Evolutionary conservation across 306 rosid species (phyloP).

Genomic region (Dicorynia guianensis): DNA sequence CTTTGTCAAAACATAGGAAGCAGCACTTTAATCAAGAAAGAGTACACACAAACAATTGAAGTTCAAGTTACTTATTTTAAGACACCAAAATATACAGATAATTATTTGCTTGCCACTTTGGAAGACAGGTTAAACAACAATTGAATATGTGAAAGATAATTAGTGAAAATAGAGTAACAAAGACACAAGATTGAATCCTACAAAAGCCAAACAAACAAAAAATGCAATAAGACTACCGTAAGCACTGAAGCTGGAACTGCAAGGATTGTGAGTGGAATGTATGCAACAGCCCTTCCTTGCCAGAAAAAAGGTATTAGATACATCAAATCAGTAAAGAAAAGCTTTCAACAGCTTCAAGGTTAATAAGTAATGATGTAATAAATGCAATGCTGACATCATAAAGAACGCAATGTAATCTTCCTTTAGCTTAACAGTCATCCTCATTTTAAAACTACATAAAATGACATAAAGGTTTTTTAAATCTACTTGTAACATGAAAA

Average conservation of each 20-base stretch:
- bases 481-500: background rate
- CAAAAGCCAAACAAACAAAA: background rate
- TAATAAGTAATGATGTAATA: background rate
- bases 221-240: conserved; percentile 47
- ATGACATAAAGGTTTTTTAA: background rate
- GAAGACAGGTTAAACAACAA: background rate
- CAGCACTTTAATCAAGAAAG: background rate
- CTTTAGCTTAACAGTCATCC: background rate
- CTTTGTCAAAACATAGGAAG: no score
- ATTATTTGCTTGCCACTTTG: conserved; percentile 8
- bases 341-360: background rate
- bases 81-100: conserved; percentile 3
- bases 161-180: background rate
- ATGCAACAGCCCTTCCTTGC: conserved; percentile 60
- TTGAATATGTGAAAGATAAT: background rate
- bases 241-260: conserved; percentile 69
- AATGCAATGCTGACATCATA: conserved; percentile 7
- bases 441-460: background rate
- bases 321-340: background rate
- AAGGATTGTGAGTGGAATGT: conserved; percentile 63
- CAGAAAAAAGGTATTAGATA: background rate
- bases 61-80: conserved; percentile 2
- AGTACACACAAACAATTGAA: background rate
- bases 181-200: background rate
- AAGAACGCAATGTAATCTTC: background rate